Conservation (phyloP, 441 rosid genomes). For the Brassica balearica region DNA sequence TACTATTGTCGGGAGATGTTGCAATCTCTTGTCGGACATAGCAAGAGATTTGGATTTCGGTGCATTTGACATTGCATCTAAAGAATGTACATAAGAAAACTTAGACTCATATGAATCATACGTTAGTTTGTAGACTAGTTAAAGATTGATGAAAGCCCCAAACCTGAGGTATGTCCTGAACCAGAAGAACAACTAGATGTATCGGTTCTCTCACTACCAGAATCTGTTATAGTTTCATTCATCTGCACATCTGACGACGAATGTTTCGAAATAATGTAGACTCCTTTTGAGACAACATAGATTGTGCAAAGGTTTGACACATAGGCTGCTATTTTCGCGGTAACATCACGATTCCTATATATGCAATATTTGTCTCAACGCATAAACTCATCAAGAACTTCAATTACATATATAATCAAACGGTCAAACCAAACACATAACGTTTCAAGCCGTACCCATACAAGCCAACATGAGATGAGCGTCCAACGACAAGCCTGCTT, state of each 20-base stretch:
- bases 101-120: slow-evolving; percentile 3
- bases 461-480: slow-evolving; percentile 61
- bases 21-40: slow-evolving; percentile 31
- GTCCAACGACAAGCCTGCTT: slow-evolving; percentile 82
- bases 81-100: not conserved
- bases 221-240: slow-evolving; percentile 51
- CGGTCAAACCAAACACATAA: not conserved
- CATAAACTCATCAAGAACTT: slow-evolving; percentile 4
- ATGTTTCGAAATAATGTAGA: slow-evolving; percentile 69
- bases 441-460: slow-evolving; percentile 48
- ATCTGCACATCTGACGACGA: slow-evolving; percentile 61
- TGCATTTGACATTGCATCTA: slow-evolving; percentile 33
- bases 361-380: slow-evolving; percentile 41
- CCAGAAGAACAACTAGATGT: slow-evolving; percentile 52
- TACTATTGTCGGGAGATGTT: slow-evolving; percentile 29
- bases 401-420: not conserved
- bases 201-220: slow-evolving; percentile 46
- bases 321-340: slow-evolving; percentile 62
- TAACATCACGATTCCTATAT: slow-evolving; percentile 53
- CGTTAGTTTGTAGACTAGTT: not conserved
- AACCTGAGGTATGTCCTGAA: slow-evolving; percentile 32
- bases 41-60: slow-evolving; percentile 10
- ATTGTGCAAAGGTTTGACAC: slow-evolving; percentile 76
- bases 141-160: not conserved
- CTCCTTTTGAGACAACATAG: slow-evolving; percentile 68